Conservation (phyloP, 768 basidiomycete species). For the Suillus weaverae region DNA sequence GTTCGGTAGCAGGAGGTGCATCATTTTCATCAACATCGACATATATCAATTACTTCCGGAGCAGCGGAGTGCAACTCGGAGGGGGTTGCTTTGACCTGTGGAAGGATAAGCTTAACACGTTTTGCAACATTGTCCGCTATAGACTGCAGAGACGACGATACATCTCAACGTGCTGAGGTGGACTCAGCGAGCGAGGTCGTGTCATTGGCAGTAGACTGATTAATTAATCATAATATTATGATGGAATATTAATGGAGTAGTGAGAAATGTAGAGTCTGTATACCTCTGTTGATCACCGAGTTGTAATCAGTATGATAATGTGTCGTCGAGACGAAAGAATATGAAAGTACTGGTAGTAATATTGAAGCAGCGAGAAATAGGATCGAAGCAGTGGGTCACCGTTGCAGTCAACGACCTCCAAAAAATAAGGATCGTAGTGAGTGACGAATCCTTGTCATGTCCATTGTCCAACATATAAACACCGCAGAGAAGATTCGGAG, state of each 20-base stretch:
- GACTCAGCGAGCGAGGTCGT: too few relatives aligned
- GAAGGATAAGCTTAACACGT: neutral
- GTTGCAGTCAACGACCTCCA: neutral
- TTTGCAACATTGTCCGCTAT: neutral
- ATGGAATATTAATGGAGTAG: too few relatives aligned
- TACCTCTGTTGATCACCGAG: too few relatives aligned
- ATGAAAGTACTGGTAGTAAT: neutral
- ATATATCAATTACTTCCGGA: conserved; percentile 5
- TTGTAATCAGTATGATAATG: too few relatives aligned
- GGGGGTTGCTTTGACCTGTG: neutral
- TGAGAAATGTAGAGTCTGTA: too few relatives aligned
- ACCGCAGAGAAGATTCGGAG: neutral
- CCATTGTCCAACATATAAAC: neutral
- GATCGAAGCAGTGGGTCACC: neutral
- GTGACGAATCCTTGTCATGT: neutral
- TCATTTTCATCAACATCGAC: neutral
- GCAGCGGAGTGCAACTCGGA: neutral
- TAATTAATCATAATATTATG: too few relatives aligned
- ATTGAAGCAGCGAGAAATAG: neutral
- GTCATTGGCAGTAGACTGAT: too few relatives aligned
- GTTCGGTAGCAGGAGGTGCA: neutral
- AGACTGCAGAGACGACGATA: neutral
- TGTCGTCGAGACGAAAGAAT: neutral
- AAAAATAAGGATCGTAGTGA: neutral
- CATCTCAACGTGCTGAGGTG: too few relatives aligned